These are phyloP conservation scores for Colletotrichum nymphaeae DNA, from an alignment of 2,329 filamentous ascomycete genomes.

Conservation along the genomic window DNA sequence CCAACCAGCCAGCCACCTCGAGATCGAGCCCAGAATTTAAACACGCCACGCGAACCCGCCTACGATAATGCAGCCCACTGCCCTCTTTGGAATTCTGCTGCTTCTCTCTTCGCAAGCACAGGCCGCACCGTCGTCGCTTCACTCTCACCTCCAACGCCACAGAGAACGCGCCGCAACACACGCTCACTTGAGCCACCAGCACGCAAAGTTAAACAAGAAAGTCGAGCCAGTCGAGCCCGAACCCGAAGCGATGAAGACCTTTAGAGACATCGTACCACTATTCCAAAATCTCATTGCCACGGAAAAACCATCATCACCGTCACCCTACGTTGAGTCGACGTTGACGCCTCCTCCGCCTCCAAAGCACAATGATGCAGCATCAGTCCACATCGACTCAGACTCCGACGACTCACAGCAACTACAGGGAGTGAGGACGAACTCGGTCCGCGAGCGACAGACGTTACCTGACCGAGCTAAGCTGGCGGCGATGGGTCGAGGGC, in stretches of 20 bases:
- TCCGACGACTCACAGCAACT: not conserved
- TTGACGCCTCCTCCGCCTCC: not conserved
- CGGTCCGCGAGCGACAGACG: no score
- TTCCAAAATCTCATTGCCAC: not conserved
- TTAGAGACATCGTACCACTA: not conserved
- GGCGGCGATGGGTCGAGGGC: not conserved
- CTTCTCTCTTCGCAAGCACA: conserved; percentile 12
- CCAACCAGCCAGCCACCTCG: not conserved
- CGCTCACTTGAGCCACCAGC: conserved; percentile 18
- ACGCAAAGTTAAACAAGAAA: not conserved
- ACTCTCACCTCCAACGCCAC: conserved; percentile 31
- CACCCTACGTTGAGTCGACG: not conserved
- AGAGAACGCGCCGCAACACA: conserved; percentile 27
- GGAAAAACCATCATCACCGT: not conserved
- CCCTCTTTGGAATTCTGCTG: conserved; percentile 20
- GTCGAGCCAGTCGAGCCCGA: not conserved
- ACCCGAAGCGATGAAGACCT: not conserved
- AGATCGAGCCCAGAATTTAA: not conserved
- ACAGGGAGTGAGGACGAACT: not conserved
- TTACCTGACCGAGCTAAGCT: not conserved
- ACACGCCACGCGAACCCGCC: not conserved
- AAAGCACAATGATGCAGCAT: not conserved
- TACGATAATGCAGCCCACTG: conserved; percentile 22
- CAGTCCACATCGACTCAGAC: not conserved
- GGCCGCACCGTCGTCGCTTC: conserved; percentile 25